These are phyloP conservation scores for Ascobolus immersus DNA, from an alignment of 495 filamentous ascomycete species.

Conservation along the genomic window DNA sequence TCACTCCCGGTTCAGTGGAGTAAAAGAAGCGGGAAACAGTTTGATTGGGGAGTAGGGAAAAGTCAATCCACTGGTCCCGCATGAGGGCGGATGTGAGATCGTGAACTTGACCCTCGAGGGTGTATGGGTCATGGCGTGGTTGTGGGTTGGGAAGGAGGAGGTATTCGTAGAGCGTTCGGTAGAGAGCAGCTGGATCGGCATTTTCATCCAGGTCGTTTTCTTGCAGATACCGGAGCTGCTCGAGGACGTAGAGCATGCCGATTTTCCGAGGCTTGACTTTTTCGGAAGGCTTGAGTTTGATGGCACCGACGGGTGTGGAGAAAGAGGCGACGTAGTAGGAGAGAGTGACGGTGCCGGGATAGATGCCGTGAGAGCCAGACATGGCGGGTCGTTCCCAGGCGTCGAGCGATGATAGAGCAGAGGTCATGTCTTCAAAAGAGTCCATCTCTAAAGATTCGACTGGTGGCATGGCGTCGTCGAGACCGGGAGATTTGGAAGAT, in stretches of 20 bases:
- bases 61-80: slow-evolving; percentile 39
- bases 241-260: slow-evolving; percentile 15
- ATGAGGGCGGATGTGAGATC: slow-evolving; percentile 40
- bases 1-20: slow-evolving; percentile 20
- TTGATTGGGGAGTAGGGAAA: slow-evolving; percentile 35
- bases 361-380: slow-evolving; percentile 22
- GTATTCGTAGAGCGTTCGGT: slow-evolving; percentile 17
- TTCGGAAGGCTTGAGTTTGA: slow-evolving; percentile 9
- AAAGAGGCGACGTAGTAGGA: slow-evolving; percentile 20
- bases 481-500: slow-evolving; percentile 12
- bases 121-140: slow-evolving; percentile 18
- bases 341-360: slow-evolving; percentile 23
- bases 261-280: slow-evolving; percentile 13
- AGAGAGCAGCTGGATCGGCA: slow-evolving; percentile 3
- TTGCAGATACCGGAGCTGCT: slow-evolving; percentile 13
- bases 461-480: too few species aligned
- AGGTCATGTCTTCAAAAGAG: slow-evolving; percentile 16
- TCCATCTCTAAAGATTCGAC: too few species aligned
- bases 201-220: slow-evolving; percentile 12
- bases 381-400: slow-evolving; percentile 26
- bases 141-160: slow-evolving; percentile 22
- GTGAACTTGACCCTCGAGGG: slow-evolving; percentile 38
- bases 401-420: slow-evolving; percentile 14
- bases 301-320: neutral
- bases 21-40: slow-evolving; percentile 37